Conservation (phyloP, 768 basidiomycete genomes). For the Brasilioporus rufonigricans region DNA sequence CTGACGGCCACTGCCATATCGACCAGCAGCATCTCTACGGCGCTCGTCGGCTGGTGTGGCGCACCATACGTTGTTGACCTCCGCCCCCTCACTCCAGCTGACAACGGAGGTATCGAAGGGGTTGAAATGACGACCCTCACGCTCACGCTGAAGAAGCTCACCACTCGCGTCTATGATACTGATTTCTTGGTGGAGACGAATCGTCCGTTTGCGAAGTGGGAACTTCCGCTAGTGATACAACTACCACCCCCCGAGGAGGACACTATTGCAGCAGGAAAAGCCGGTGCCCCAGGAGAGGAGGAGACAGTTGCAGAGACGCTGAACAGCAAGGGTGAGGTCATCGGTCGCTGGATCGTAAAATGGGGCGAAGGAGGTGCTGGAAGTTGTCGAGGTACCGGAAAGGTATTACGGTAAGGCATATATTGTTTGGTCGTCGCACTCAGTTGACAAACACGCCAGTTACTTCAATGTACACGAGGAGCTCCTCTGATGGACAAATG, state of each 20-base stretch:
- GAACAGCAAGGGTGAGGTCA: constrained; percentile 52
- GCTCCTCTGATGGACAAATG: constrained; percentile 29
- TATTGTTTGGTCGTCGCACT: not conserved
- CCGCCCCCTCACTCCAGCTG: constrained; percentile 46
- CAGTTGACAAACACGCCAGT: constrained; percentile 24
- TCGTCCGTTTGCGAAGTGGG: constrained; percentile 80
- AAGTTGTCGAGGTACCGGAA: constrained; percentile 60
- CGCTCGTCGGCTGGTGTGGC: constrained; percentile 67
- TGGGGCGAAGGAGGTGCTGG: constrained; percentile 71
- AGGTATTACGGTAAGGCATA: constrained; percentile 57
- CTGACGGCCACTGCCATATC: constrained; percentile 69
- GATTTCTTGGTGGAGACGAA: constrained; percentile 64
- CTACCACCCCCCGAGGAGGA: constrained; percentile 40
- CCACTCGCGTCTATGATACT: constrained; percentile 74
- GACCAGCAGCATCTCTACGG: constrained; percentile 73
- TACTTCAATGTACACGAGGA: constrained; percentile 57
- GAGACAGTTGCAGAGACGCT: constrained; percentile 82
- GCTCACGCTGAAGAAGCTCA: constrained; percentile 53
- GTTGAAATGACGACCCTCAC: constrained; percentile 72
- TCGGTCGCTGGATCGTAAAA: constrained; percentile 77
- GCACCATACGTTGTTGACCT: constrained; percentile 72
- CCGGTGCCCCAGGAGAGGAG: constrained; percentile 47
- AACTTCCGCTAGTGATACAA: constrained; percentile 56
- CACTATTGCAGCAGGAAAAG: constrained; percentile 28
- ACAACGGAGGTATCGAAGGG: constrained; percentile 45